Percentiles rank a stretch among this genome's conserved stretches.
Evolutionary conservation across 257 asterid genomes (phyloP).

Genomic region (Henckelia pumila): DNA sequence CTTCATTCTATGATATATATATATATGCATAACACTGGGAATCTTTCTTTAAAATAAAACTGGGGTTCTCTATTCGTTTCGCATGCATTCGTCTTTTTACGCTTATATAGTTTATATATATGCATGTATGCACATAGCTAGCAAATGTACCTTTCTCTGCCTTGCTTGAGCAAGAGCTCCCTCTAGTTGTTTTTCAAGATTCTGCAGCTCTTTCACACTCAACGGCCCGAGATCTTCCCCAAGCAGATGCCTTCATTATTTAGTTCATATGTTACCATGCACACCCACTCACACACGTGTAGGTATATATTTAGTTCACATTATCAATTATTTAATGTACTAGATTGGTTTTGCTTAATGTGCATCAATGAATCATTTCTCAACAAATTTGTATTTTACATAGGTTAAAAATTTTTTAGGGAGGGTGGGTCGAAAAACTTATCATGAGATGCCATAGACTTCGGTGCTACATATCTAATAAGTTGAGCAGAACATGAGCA

Average conservation of each 20-base stretch:
- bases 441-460: not conserved
- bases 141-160: slow-evolving; percentile 94
- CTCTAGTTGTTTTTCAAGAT: slow-evolving; percentile 91
- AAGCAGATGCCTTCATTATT: slow-evolving; percentile 65
- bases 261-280: not conserved
- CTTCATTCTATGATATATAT: too few relatives aligned
- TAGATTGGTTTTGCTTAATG: not conserved
- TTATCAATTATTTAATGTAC: not conserved
- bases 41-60: too few relatives aligned
- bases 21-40: too few relatives aligned
- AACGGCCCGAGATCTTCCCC: slow-evolving; percentile 92
- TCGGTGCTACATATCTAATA: not conserved
- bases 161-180: slow-evolving; percentile 82
- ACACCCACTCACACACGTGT: not conserved
- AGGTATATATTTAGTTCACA: not conserved
- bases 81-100: too few relatives aligned
- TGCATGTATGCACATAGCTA: too few relatives aligned
- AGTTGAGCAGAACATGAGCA: not conserved
- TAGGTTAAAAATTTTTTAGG: too few relatives aligned
- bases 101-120: too few relatives aligned
- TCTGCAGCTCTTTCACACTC: slow-evolving; percentile 80
- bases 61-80: too few relatives aligned
- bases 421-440: not conserved
- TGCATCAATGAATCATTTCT: not conserved
- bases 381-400: too few relatives aligned